phyloP scores from a whole-genome alignment of 148 eudicot species.

The Arbutus unedo region DNA sequence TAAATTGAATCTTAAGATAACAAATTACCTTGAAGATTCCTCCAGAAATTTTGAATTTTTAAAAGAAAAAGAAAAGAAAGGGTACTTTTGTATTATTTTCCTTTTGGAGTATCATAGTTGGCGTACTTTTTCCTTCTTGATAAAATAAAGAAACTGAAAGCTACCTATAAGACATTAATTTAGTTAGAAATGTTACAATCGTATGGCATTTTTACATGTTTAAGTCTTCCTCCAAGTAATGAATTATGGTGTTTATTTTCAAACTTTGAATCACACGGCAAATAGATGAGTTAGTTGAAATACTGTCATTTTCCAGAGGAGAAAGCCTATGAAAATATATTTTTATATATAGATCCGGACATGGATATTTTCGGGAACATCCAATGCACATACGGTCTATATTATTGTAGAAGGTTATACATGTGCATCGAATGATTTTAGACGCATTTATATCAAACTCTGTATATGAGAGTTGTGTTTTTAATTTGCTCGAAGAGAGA shows the following conservation, averaged over 20 bases:
- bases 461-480: no score
- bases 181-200: slow-evolving; percentile 15
- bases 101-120: neutral
- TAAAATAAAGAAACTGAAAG: slow-evolving; percentile 5
- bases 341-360: no score
- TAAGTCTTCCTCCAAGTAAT: neutral
- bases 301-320: neutral
- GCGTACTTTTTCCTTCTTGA: neutral
- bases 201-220: neutral
- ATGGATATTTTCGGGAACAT: no score
- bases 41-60: neutral
- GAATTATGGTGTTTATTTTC: neutral
- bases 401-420: no score
- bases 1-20: neutral
- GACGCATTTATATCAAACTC: no score
- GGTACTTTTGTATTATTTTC: slow-evolving; percentile 8
- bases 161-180: neutral
- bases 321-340: neutral
- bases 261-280: slow-evolving; percentile 12
- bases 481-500: no score
- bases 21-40: neutral
- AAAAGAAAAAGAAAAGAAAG: neutral
- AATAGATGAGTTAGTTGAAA: neutral
- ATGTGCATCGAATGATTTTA: no score
- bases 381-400: no score